These are phyloP conservation scores for cucumber (Cucumis sativus) DNA, from an alignment of 306 rosid species.

Conservation along the genomic window DNA sequence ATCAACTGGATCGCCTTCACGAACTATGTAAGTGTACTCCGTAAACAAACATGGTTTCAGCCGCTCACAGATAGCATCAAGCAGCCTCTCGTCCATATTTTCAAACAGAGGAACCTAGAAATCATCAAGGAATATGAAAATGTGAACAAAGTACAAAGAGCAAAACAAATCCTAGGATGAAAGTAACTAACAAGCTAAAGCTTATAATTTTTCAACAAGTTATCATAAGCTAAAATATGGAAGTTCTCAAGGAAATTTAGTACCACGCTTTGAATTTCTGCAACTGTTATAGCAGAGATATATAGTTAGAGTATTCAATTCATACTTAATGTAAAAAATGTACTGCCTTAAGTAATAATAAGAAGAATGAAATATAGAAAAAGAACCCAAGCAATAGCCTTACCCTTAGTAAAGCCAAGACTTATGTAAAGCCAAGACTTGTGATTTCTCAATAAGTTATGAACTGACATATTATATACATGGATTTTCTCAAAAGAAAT, in stretches of 20 bases:
- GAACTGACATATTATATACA: neutral
- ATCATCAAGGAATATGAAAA: conserved; percentile 10
- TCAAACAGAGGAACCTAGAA: conserved; percentile 88
- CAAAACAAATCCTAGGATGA: conserved; percentile 4
- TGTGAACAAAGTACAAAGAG: neutral
- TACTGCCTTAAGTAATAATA: neutral
- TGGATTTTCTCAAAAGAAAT: neutral
- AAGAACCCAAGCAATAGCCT: conserved; percentile 6
- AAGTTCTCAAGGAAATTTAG: neutral
- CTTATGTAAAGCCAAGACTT: conserved; percentile 28
- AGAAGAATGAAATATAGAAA: neutral
- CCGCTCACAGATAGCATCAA: conserved; percentile 96
- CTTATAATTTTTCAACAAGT: neutral
- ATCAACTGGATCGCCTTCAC: conserved; percentile 98
- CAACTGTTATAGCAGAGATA: neutral
- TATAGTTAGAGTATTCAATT: neutral
- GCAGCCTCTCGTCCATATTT: conserved; percentile 90
- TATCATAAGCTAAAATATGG: neutral
- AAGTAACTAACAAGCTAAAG: neutral
- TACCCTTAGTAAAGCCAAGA: conserved; percentile 80
- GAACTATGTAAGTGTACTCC: conserved; percentile 70
- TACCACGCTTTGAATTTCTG: neutral
- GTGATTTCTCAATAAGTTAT: neutral
- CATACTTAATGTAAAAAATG: neutral
- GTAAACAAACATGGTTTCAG: conserved; percentile 82